Evolutionary conservation across 202 grass and related monocot species (phyloP).

Genomic region (Musa balbisiana): DNA sequence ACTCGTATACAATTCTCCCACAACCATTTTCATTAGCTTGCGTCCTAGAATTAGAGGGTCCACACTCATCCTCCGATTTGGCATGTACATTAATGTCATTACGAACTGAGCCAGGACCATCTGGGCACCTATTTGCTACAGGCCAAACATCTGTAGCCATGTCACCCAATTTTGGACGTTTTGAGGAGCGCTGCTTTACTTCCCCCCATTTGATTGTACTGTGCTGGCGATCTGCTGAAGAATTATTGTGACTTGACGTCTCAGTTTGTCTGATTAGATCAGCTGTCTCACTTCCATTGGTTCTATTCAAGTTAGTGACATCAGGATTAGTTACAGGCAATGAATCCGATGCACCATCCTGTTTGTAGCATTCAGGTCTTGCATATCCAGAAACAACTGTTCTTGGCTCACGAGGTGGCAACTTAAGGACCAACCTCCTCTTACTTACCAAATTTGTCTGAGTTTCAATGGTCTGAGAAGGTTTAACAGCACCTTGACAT

Average conservation of each 20-base stretch:
- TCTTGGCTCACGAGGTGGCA: constrained; percentile 47
- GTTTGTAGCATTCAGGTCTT: constrained; percentile 36
- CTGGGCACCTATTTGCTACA: constrained; percentile 12
- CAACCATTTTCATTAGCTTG: constrained; percentile 4
- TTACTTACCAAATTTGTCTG: constrained; percentile 31
- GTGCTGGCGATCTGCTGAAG: constrained; percentile 30
- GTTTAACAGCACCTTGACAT: constrained; percentile 40
- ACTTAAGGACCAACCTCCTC: constrained; percentile 64
- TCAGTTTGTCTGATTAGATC: constrained; percentile 32
- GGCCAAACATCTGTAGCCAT: constrained; percentile 26
- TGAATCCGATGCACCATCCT: constrained; percentile 30
- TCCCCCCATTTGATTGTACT: constrained; percentile 82
- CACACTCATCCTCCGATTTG: constrained; percentile 14
- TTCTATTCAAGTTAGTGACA: constrained; percentile 23
- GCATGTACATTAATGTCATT: constrained; percentile 3
- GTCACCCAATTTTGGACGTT: constrained; percentile 53
- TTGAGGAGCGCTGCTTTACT: constrained; percentile 73
- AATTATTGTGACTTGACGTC: constrained; percentile 20
- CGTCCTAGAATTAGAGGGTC: constrained; percentile 9
- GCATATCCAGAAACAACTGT: constrained; percentile 39
- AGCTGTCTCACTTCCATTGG: constrained; percentile 30
- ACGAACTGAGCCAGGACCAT: background rate
- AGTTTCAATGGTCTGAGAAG: constrained; percentile 38
- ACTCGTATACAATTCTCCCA: constrained; percentile 13
- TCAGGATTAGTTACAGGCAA: constrained; percentile 26